Evolutionary conservation across 768 basidiomycete genomes (phyloP).

Genomic region (Leccinum olivaceopallidum): DNA sequence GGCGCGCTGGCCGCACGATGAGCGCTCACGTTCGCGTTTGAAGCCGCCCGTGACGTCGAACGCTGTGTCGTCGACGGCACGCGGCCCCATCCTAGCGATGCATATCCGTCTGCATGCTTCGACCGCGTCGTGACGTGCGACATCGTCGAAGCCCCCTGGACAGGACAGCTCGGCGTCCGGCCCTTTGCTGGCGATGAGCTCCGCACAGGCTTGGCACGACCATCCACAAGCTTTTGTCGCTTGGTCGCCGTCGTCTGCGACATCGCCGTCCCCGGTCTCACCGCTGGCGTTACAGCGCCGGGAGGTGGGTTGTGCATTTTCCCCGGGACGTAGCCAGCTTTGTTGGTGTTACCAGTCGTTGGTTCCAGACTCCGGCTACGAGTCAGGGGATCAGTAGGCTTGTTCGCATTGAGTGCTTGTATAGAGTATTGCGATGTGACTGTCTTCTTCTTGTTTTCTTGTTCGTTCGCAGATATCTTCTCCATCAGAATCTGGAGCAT

Average conservation of each 20-base stretch:
- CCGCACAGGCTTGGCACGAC: slow-evolving; percentile 22
- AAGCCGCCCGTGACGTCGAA: slow-evolving; percentile 23
- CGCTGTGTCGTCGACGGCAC: slow-evolving; percentile 36
- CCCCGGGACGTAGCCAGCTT: slow-evolving; percentile 31
- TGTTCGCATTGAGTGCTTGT: slow-evolving; percentile 27
- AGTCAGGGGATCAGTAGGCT: slow-evolving; percentile 18
- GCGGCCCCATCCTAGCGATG: slow-evolving; percentile 35
- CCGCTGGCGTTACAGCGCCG: slow-evolving; percentile 58
- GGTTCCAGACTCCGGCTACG: slow-evolving; percentile 33
- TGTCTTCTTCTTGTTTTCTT: slow-evolving; percentile 73
- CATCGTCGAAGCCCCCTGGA: slow-evolving; percentile 1
- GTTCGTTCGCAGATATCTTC: slow-evolving; percentile 65
- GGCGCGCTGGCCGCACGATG: slow-evolving; percentile 12
- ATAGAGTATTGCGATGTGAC: slow-evolving; percentile 36
- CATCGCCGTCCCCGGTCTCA: slow-evolving; percentile 45
- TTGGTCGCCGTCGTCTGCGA: slow-evolving; percentile 60
- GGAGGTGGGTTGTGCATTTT: slow-evolving; percentile 28
- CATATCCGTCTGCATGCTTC: slow-evolving; percentile 30
- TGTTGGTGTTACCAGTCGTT: slow-evolving; percentile 10
- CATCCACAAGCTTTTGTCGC: slow-evolving; percentile 56
- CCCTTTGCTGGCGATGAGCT: slow-evolving; percentile 29
- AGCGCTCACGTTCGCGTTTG: slow-evolving; percentile 11
- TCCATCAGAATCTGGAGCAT: slow-evolving; percentile 80
- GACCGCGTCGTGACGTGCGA: slow-evolving; percentile 27
- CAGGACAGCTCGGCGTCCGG: slow-evolving; percentile 27